Percentiles rank a stretch among this genome's conserved stretches.
These are phyloP conservation scores for Marchantia polymorpha DNA, from an alignment of 225 moss, liverwort and hornwort genomes.

Conservation along the genomic window DNA sequence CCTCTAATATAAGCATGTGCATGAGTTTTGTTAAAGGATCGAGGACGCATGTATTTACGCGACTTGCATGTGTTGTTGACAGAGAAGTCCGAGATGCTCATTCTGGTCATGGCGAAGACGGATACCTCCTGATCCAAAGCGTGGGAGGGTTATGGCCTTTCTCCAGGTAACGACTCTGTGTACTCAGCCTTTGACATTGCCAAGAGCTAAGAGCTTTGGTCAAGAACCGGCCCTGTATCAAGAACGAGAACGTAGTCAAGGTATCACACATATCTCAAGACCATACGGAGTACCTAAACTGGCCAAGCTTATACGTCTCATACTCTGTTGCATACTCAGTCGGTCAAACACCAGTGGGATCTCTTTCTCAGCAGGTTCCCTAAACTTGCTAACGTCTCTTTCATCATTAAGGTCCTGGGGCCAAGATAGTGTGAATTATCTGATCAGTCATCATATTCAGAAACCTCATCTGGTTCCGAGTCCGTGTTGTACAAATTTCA, in stretches of 20 bases:
- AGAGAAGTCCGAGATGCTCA: not conserved
- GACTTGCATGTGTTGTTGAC: not conserved
- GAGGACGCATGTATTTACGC: not conserved
- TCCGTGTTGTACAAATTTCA: not conserved
- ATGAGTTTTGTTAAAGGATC: not conserved
- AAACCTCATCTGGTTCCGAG: conserved; percentile 4
- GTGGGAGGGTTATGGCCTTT: conserved; percentile 12
- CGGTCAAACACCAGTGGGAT: not conserved
- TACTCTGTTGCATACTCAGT: not conserved
- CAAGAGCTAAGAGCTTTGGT: not conserved
- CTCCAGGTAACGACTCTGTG: not conserved
- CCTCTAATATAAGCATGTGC: not conserved
- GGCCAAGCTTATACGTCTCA: conserved; percentile 1
- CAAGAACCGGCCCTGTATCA: not conserved
- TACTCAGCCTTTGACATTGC: not conserved
- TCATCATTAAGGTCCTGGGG: not conserved
- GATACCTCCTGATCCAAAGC: not conserved
- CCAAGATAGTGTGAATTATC: not conserved
- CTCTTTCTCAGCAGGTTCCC: not conserved
- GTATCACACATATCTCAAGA: not conserved
- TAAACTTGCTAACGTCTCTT: not conserved
- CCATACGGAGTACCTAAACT: not conserved
- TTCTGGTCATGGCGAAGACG: not conserved
- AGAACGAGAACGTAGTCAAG: not conserved
- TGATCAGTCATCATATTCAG: too few relatives aligned